Conservation (phyloP, 176 grass and related monocot genomes). For the Lolium perenne region DNA sequence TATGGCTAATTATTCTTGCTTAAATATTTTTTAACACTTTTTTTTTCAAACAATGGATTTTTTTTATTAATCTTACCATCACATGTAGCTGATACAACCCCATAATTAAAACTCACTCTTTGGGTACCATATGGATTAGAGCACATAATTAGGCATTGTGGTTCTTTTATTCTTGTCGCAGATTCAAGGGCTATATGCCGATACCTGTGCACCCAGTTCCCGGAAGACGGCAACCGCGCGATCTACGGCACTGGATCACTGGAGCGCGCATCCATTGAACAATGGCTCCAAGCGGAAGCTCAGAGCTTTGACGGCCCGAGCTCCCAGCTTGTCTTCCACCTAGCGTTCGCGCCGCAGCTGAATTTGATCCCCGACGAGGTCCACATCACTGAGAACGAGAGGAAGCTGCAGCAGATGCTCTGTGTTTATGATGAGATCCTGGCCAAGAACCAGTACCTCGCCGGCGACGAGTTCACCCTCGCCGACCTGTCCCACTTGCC, state of each 20-base stretch:
- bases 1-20: too few relatives aligned
- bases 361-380: conserved; percentile 51
- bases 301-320: conserved; percentile 71
- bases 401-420: conserved; percentile 60
- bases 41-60: too few relatives aligned
- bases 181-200: conserved; percentile 81
- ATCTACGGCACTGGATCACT: conserved; percentile 71
- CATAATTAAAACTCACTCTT: too few relatives aligned
- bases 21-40: too few relatives aligned
- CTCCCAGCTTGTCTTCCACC: conserved; percentile 77
- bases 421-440: conserved; percentile 62
- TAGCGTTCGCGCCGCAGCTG: conserved; percentile 69
- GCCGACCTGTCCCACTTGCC: conserved; percentile 86
- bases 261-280: conserved; percentile 76
- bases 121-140: not conserved
- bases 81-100: too few relatives aligned
- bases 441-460: conserved; percentile 50
- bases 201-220: conserved; percentile 67
- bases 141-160: not conserved
- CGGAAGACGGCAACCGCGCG: conserved; percentile 58
- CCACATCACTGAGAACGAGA: conserved; percentile 52
- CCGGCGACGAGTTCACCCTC: conserved; percentile 65
- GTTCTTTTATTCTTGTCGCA: conserved; percentile 18
- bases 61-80: too few relatives aligned
- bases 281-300: conserved; percentile 79